phyloP scores from a whole-genome alignment of 352 stramenopile species.

The Elongisporangium undulatum region DNA sequence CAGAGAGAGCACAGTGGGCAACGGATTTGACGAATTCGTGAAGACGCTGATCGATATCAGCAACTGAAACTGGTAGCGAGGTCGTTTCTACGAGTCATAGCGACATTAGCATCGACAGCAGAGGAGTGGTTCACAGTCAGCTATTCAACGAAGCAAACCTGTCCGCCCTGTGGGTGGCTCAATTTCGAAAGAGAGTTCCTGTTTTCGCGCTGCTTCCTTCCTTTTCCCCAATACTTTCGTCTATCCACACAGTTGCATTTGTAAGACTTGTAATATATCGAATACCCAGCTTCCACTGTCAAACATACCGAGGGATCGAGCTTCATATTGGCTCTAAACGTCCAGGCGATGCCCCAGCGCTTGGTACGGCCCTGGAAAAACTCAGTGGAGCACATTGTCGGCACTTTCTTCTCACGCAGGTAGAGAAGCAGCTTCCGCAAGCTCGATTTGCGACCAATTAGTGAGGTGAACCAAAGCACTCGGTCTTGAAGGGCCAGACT shows the following conservation, averaged over 20 bases:
- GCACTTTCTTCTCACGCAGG: slow-evolving; percentile 59
- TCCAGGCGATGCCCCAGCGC: slow-evolving; percentile 94
- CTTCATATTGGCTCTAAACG: slow-evolving; percentile 48
- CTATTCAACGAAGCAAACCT: slow-evolving; percentile 3
- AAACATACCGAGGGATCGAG: slow-evolving; percentile 30
- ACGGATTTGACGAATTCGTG: slow-evolving; percentile 27
- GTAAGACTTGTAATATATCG: not conserved
- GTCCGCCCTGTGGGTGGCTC: slow-evolving; percentile 4
- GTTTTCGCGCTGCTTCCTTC: slow-evolving; percentile 62
- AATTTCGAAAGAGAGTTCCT: slow-evolving; percentile 54
- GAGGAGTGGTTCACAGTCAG: not conserved
- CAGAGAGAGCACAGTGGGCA: not conserved
- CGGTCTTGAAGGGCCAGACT: slow-evolving; percentile 71
- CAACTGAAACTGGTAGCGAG: slow-evolving; percentile 33
- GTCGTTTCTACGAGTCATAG: slow-evolving; percentile 4
- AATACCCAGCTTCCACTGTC: slow-evolving; percentile 7
- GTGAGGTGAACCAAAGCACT: slow-evolving; percentile 93
- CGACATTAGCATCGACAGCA: not conserved
- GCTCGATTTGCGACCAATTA: slow-evolving; percentile 92
- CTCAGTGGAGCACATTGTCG: slow-evolving; percentile 88
- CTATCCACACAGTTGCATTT: slow-evolving; percentile 13
- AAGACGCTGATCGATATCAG: slow-evolving; percentile 37
- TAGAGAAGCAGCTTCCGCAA: slow-evolving; percentile 85
- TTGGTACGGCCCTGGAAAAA: slow-evolving; percentile 93
- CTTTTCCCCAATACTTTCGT: slow-evolving; percentile 80